A percentile compares a stretch with the other conserved stretches of the same genome.
phyloP scores from a whole-genome alignment of 495 filamentous ascomycete species.

The Trypethelium eluteriae region DNA sequence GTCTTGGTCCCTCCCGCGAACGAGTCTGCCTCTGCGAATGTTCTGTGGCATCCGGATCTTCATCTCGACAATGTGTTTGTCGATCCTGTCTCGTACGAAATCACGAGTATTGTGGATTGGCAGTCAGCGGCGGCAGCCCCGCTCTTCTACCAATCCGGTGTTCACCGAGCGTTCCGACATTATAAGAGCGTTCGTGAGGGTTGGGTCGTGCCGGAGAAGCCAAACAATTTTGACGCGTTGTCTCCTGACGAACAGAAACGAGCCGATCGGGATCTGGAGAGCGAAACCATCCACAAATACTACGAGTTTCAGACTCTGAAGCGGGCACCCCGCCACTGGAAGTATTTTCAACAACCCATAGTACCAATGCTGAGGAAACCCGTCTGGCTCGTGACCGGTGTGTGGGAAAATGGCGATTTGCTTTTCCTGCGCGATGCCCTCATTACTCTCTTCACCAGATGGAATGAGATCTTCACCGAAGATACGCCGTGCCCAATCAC shows the following conservation, averaged over 20 bases:
- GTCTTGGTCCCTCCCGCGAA: conserved; percentile 18
- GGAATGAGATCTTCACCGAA: conserved; percentile 30
- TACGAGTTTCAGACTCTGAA: conserved; percentile 31
- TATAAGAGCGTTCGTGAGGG: conserved; percentile 27
- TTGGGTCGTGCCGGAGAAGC: conserved; percentile 29
- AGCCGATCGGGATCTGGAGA: conserved; percentile 30
- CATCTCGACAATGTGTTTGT: conserved; percentile 36
- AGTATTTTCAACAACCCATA: conserved; percentile 26
- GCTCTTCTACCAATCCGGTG: conserved; percentile 22
- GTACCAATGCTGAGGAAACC: conserved; percentile 29
- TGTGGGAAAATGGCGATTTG: conserved; percentile 34
- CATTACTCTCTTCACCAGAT: conserved; percentile 25
- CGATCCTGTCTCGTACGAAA: conserved; percentile 29
- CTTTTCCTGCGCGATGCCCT: conserved; percentile 37
- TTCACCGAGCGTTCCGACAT: conserved; percentile 34
- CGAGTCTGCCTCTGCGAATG: conserved; percentile 19
- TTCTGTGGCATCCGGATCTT: conserved; percentile 32
- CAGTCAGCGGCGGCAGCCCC: conserved; percentile 25
- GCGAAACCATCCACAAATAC: conserved; percentile 33
- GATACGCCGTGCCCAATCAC: conserved; percentile 32
- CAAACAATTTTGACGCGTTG: conserved; percentile 27
- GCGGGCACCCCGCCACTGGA: conserved; percentile 32
- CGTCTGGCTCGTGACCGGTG: conserved; percentile 31
- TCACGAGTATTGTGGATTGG: conserved; percentile 34
- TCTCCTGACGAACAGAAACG: conserved; percentile 28